Base-by-base conservation (phyloP, 1,139 yeast genomes). In the Yamadazyma kanchanaburiensis region DNA sequence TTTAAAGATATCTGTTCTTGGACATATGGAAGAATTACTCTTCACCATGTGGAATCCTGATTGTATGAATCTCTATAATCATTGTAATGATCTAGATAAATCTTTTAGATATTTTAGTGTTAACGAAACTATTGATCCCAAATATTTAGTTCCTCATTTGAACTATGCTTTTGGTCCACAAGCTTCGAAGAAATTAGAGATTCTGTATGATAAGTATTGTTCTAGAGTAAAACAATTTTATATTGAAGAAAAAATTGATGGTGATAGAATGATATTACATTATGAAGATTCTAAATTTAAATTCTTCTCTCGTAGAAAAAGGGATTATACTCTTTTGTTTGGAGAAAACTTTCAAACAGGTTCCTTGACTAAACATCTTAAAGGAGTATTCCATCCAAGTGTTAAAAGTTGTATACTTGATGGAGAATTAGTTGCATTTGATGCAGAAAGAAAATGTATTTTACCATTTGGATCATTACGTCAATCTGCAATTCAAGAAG, bases 341-440 rank as follows among this genome's bases (percentile, higher is more conserved):
- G 97, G 97, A 0, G 62, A 63, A n/a, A 67, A 70, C 29, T 58
- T 61, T 7, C 69, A 69, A 26, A 60, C 64, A 3, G 94, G 94
- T 0, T 66, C 82, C 3, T 59, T 85, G n/a, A 71, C 89, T 0
- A 72, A 70, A 29, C 65, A 76, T 43, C 48, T 85, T 21, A 46
- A 55, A 2, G 52, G 66, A 5, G 70, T 74, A 2, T 64, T 79
- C 37, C 55, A 60, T 14, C 55, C 57, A 1, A 54, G 60, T 5
- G 67, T 71, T 3, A 53, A 55, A 10, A 60, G 64, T 21, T 75
- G 85, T 3, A 69, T 91, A 3, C 51, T 91, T 4, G 98, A 91
- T 57, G 97, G 98, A 1, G 98, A 91, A 56, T 84, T 91, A 88
- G 80, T 89, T 1, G 88, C 95, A 0, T 88, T 78, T 74, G 96